phyloP scores from a whole-genome alignment of 2,329 filamentous ascomycete genomes.

The Fusarium tricinctum region DNA sequence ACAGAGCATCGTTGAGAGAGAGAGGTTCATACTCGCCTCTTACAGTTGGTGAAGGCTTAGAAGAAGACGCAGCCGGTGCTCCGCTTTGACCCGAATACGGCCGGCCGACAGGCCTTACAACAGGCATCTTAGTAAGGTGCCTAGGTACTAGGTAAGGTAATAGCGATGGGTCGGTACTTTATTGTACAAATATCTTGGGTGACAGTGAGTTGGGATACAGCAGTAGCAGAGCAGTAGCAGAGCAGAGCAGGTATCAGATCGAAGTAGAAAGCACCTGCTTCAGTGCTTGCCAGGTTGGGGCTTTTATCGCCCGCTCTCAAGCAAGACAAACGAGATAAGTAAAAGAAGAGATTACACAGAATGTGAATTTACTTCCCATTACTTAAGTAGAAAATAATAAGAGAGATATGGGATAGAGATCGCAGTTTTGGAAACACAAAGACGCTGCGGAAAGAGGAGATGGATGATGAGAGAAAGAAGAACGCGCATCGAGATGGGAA shows the following conservation, averaged over 20 bases:
- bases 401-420: not conserved
- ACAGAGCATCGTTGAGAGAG: conserved; percentile 40
- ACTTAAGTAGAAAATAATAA: not conserved
- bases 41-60: not conserved
- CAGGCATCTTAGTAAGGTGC: not conserved
- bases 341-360: not conserved
- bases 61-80: not conserved
- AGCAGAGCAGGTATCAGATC: not conserved
- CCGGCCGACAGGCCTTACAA: not conserved
- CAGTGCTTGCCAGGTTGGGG: not conserved
- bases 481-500: not conserved
- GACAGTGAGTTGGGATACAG: not conserved
- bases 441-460: not conserved
- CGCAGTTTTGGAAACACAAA: not conserved
- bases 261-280: not conserved
- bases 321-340: not conserved
- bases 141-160: not conserved
- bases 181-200: not conserved
- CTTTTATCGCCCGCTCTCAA: not conserved
- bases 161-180: not conserved
- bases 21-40: conserved; percentile 9
- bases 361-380: not conserved
- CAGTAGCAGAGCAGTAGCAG: not conserved
- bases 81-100: not conserved
- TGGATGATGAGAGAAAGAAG: not conserved